Evolutionary conservation across 306 rosid species (phyloP), one percentile per base, ranked within the genome.

Genomic region (Prunus salicina): DNA sequence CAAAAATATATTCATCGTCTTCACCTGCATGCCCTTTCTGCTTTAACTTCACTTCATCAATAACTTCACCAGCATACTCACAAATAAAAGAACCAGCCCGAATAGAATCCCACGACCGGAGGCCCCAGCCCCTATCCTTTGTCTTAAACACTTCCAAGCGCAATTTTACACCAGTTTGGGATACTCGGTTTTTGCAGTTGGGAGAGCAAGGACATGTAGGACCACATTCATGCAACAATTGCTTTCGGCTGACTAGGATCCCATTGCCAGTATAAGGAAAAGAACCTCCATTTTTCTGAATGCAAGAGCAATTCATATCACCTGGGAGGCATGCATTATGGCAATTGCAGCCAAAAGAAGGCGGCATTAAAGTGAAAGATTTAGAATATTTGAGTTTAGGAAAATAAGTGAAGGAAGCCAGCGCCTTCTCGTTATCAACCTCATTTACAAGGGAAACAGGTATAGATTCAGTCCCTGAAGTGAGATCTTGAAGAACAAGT

Each of bases 381-480:
- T 86, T 84, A 2, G 86, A 60, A 50, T 84, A 65, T 77, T 41
- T 88, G 34, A 90, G 86, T 22, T 87, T 81, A 58, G 19, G 67
- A n/a, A 78, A 69, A 78, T 90, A 90, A 67, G 86, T 86, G 82
- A 90, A 90, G 76, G 73, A 72, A 38, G 77, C 78, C 61, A 90
- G 92, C 1, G 82, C 84, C 77, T 69, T 88, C 71, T 86, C 91
- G 32, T 71, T 46, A 69, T 90, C 96, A 67, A 88, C 87, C 30
- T 90, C 92, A 80, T 90, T 90, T 67, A 90, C 88, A 63, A 90
- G 89, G 50, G 89, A 73, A 79, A 90, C 85, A 25, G 91, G 91
- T 61, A 86, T 53, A 64, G 75, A 77, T 80, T 90, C 96, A n/a
- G 66, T 74, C 66, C 88, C 87, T 34, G 83, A 81, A 34, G 96